Evolutionary conservation across 2,329 filamentous ascomycete species (phyloP).

Genomic region (Cucurbitaria berberidis): DNA sequence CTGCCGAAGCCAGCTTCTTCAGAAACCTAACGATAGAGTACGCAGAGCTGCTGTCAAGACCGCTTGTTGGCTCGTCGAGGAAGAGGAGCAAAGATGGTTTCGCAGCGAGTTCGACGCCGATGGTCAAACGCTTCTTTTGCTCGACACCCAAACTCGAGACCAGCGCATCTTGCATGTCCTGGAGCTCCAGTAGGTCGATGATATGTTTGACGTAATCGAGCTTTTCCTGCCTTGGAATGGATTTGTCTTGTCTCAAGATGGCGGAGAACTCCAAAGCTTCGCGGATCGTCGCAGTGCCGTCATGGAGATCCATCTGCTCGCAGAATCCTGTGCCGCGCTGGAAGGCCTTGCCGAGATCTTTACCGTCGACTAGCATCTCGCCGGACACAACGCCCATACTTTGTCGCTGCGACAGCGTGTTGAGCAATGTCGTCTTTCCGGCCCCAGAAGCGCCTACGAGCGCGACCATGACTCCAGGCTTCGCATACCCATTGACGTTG

Average conservation of each 20-base stretch:
- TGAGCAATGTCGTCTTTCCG: constrained; percentile 82
- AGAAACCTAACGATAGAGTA: constrained; percentile 72
- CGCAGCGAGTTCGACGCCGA: constrained; percentile 69
- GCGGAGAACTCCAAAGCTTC: constrained; percentile 74
- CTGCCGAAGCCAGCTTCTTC: constrained; percentile 69
- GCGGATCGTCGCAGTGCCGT: constrained; percentile 69
- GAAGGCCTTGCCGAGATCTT: constrained; percentile 63
- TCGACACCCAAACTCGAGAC: constrained; percentile 70
- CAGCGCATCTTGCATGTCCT: constrained; percentile 71
- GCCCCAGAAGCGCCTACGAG: constrained; percentile 82
- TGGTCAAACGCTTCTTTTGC: constrained; percentile 74
- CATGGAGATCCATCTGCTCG: constrained; percentile 75
- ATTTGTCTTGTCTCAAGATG: constrained; percentile 65
- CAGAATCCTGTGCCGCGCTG: constrained; percentile 74
- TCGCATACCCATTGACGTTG: constrained; percentile 76
- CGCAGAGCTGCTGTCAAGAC: constrained; percentile 72
- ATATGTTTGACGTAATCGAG: constrained; percentile 70
- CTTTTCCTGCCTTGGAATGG: constrained; percentile 64
- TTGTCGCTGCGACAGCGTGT: constrained; percentile 77
- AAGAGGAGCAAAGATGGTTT: constrained; percentile 72
- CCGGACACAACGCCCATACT: constrained; percentile 68
- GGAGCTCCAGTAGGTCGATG: constrained; percentile 68
- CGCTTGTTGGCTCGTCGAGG: constrained; percentile 74
- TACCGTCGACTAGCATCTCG: constrained; percentile 74
- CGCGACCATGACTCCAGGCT: constrained; percentile 79